Percentiles rank a stretch among this genome's conserved stretches.
phyloP scores from a whole-genome alignment of 2,329 filamentous ascomycete genomes.

The Cladosporium halotolerans region DNA sequence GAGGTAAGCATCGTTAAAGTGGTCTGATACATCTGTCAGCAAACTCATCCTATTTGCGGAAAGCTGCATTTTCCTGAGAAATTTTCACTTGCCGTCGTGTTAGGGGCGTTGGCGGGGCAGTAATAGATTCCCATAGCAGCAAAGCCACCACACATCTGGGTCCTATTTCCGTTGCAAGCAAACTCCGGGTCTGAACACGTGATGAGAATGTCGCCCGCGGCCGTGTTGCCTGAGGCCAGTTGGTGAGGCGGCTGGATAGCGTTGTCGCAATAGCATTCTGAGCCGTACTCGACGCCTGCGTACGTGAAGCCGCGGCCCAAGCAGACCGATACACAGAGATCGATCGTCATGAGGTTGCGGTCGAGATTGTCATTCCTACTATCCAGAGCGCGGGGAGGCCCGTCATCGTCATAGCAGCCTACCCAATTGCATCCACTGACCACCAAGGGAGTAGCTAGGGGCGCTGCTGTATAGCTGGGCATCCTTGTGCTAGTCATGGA shows the following conservation, averaged over 20 bases:
- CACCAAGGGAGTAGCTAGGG: background rate
- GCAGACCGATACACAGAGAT: slow-evolving; percentile 1
- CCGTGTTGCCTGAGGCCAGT: background rate
- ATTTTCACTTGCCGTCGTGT: background rate
- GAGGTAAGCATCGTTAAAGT: too few relatives aligned
- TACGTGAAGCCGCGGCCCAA: slow-evolving; percentile 21
- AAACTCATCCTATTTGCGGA: too few relatives aligned
- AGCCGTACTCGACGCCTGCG: slow-evolving; percentile 29
- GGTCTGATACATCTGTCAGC: too few relatives aligned
- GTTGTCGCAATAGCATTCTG: slow-evolving; percentile 28
- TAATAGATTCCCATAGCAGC: slow-evolving; percentile 4
- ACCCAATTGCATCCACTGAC: background rate
- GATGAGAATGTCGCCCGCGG: background rate
- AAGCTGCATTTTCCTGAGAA: too few relatives aligned
- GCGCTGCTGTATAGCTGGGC: background rate
- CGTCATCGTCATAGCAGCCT: slow-evolving; percentile 1
- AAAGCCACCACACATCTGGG: slow-evolving; percentile 8
- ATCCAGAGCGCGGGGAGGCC: background rate
- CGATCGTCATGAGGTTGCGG: background rate
- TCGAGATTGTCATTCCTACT: background rate
- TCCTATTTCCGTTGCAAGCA: background rate
- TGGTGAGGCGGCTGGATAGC: background rate
- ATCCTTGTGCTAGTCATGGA: background rate
- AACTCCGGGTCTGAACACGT: slow-evolving; percentile 2
- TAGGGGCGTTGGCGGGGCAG: background rate